Evolutionary conservation across 169 alveolate species (phyloP), one percentile per base, ranked within the genome.

Genomic region (Eimeria sp.): DNA sequence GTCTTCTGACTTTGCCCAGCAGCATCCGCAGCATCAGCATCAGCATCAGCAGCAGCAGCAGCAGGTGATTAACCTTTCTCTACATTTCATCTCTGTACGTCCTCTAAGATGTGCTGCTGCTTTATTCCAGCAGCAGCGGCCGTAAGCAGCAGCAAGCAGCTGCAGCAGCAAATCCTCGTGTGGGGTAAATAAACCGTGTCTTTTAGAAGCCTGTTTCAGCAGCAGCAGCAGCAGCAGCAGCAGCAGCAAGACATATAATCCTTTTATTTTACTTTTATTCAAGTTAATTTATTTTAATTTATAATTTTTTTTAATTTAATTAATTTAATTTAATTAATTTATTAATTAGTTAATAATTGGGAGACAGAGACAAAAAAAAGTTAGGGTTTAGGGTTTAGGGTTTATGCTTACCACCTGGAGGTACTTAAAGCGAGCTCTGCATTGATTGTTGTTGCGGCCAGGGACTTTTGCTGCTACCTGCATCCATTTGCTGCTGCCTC

Each of bases 391-490:
- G 57, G 87, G 87, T 40, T 34, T 34, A 11, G 34, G 70, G 90
- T 14, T 27, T 49, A 72, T 5, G 34, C 94, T 63, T 25, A 94
- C 96, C 96, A 86, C 95, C 6, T 47, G 58, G 9, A 87, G 94
- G 25, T 94, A 87, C 13, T 72, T 96, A 75, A 94, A 98, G 51
- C 98, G 97, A 61, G 98, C 97, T 67, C 98, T 96, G 80, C 98
- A 98, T 87, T 98, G 98, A 57, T 97, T 97, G 96, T 98, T 97
- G 25, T 98, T 97, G 86, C 98, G 95, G 30, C 98, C 98, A 40
- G 98, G 97, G 70, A 98, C 95, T 78, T 89, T 95, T 92, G 97
- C 97, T 18, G 98, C 98, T 47, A 98, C 97, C 80, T 91, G 95
- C 87, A 97, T 97, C 98, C 98, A 98, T 82, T 96, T 98, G 70